phyloP scores from a whole-genome alignment of 805 yeast species.

The Kodamaea restingae region DNA sequence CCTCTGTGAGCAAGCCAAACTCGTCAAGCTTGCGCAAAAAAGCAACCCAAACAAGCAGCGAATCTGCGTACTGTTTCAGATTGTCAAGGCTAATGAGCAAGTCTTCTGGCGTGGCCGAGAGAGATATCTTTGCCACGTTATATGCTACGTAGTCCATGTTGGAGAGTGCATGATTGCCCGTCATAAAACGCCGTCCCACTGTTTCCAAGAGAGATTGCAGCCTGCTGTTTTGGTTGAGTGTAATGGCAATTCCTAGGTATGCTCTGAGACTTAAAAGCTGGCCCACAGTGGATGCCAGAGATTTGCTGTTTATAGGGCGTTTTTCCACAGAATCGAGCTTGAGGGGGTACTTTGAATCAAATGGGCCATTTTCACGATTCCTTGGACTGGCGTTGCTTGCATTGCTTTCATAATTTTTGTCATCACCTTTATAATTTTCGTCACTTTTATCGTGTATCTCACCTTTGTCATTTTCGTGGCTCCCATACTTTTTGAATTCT shows the following conservation, averaged over 20 bases:
- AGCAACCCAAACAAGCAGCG: constrained; percentile 32
- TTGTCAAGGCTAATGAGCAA: constrained; percentile 32
- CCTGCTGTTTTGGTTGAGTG: constrained; percentile 21
- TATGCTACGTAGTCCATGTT: constrained; percentile 21
- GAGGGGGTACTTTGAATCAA: too few relatives aligned
- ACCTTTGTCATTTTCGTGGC: not conserved
- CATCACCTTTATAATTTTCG: not conserved
- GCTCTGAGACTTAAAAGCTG: constrained; percentile 25
- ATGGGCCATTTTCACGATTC: too few relatives aligned
- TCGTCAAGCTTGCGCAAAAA: constrained; percentile 30
- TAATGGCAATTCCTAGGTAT: constrained; percentile 35
- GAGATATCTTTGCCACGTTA: constrained; percentile 22
- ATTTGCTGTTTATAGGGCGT: too few relatives aligned
- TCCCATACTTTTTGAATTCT: not conserved
- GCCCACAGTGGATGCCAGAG: not conserved
- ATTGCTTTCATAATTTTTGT: not conserved
- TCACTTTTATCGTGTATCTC: not conserved
- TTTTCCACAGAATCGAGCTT: too few relatives aligned
- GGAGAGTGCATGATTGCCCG: constrained; percentile 6
- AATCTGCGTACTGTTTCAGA: constrained; percentile 18
- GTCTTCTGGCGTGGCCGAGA: constrained; percentile 33
- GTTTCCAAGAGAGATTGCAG: constrained; percentile 25
- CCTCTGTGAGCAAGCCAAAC: constrained; percentile 30
- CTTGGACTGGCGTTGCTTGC: too few relatives aligned
- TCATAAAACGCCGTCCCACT: constrained; percentile 23